Percentiles rank a stretch among this genome's conserved stretches.
phyloP scores from a whole-genome alignment of 2,329 filamentous ascomycete species.

The Neophaeococcomyces aloes region DNA sequence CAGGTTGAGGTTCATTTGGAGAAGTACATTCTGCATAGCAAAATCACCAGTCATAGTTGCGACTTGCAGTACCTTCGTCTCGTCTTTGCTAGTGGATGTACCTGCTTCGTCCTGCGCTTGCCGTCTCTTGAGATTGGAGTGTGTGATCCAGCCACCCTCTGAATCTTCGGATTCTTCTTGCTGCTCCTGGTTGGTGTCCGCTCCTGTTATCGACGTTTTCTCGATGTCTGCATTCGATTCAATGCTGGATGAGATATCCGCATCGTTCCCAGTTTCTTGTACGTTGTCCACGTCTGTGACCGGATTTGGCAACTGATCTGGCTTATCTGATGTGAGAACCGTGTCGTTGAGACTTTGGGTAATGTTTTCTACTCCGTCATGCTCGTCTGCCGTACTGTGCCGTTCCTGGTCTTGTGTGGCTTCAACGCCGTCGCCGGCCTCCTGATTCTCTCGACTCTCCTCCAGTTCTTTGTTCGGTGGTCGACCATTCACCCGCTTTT shows the following conservation, averaged over 20 bases:
- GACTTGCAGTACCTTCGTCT: constrained; percentile 62
- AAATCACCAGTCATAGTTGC: constrained; percentile 93
- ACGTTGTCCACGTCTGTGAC: constrained; percentile 1
- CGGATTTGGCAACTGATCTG: no score
- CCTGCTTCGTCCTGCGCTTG: constrained; percentile 55
- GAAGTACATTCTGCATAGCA: constrained; percentile 92
- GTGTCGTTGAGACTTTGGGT: background rate
- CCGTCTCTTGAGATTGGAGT: constrained; percentile 77
- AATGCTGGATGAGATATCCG: no score
- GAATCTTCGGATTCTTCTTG: constrained; percentile 26
- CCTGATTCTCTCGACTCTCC: constrained; percentile 20
- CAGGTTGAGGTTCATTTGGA: constrained; percentile 89
- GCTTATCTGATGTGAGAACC: background rate
- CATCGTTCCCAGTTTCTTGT: constrained; percentile 17
- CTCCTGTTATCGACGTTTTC: constrained; percentile 15
- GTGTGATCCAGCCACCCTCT: constrained; percentile 83
- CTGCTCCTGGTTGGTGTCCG: constrained; percentile 22
- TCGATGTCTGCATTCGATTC: constrained; percentile 18
- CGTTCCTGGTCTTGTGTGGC: constrained; percentile 15
- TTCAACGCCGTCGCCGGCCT: constrained; percentile 13
- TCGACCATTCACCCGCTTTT: constrained; percentile 65
- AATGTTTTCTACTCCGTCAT: constrained; percentile 4
- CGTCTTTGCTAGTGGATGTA: constrained; percentile 38
- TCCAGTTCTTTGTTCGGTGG: constrained; percentile 40
- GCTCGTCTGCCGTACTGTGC: constrained; percentile 16